Conservation (phyloP, 768 basidiomycete species). For the Lyophyllum decastes region DNA sequence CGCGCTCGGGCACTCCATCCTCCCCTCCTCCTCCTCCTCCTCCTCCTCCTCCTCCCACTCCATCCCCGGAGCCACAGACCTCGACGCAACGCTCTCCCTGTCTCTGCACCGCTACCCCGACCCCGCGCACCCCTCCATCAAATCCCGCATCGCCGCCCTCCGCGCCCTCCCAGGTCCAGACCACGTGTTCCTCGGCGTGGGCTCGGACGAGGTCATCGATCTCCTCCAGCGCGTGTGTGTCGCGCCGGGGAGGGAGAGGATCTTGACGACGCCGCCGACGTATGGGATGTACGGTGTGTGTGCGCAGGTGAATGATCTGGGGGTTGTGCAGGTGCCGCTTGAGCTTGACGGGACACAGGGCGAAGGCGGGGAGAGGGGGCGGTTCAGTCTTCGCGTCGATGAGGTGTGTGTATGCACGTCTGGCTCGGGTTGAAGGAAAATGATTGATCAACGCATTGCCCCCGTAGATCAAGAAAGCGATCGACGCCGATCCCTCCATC, state of each 20-base stretch:
- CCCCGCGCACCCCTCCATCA: conserved; percentile 82
- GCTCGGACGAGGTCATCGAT: conserved; percentile 96
- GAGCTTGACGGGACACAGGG: conserved; percentile 58
- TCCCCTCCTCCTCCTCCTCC: conserved; percentile 33
- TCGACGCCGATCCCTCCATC: conserved; percentile 72
- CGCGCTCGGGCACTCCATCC: conserved; percentile 84
- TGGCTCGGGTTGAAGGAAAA: not conserved
- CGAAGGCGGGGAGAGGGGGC: conserved; percentile 70
- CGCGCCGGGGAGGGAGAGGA: conserved; percentile 74
- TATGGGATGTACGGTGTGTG: conserved; percentile 98
- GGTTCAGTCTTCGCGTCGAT: conserved; percentile 75
- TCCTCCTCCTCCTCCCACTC: conserved; percentile 20
- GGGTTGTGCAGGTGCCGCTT: conserved; percentile 74
- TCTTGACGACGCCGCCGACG: conserved; percentile 90
- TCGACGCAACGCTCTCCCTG: conserved; percentile 30
- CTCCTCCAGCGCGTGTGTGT: conserved; percentile 91
- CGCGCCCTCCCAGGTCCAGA: conserved; percentile 64
- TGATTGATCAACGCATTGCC: not conserved
- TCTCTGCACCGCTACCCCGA: conserved; percentile 92
- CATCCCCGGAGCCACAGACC: not conserved
- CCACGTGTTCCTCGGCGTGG: conserved; percentile 92
- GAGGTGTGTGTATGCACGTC: conserved; percentile 48
- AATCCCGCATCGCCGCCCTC: conserved; percentile 70
- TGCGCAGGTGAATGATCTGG: conserved; percentile 93
- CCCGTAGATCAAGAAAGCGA: conserved; percentile 65